Evolutionary conservation across 257 asterid genomes (phyloP), one percentile per base, ranked within the genome.

Genomic region (Striga asiatica): DNA sequence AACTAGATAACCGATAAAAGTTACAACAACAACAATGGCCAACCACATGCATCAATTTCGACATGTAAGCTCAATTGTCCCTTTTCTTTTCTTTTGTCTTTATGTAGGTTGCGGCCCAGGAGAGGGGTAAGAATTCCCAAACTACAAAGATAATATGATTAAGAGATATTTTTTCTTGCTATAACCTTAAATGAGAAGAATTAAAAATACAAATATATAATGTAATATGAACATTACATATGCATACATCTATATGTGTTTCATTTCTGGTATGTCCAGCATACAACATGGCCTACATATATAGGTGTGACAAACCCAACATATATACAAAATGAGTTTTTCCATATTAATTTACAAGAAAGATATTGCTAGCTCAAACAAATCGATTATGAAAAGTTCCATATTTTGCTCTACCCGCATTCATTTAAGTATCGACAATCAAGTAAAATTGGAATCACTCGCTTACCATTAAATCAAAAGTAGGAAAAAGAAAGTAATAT

Each of bases 371-470:
- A 42, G 4, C 23, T 42, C 12, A 42, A n/a, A 17, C 23, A 42
- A 42, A 42, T 42, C 49, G 18, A 42, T 42, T 42, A 4, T 13
- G 49, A 6, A n/a, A n/a, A n/a, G n/a, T n/a, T n/a, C n/a, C n/a
- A n/a, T n/a, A n/a, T n/a, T n/a, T n/a, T n/a, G n/a, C n/a, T n/a
- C n/a, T n/a, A n/a, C n/a, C n/a, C n/a, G n/a, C n/a, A n/a, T n/a
- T n/a, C n/a, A n/a, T n/a, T n/a, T n/a, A n/a, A n/a, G n/a, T n/a
- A n/a, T n/a, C n/a, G n/a, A n/a, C n/a, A n/a, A n/a, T 52, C 32
- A 51, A 23, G 45, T 57, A 35, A 50, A 56, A 56, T 1, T 49
- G 62, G 39, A 10, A 22, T 13, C 51, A 21, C 29, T 54, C 52
- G 46, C 59, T 12, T 14, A 12, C 38, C n/a, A 25, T 8, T 13